Evolutionary conservation across 108 stramenopile genomes (phyloP).

Genomic region (Nitzschia putrida): DNA sequence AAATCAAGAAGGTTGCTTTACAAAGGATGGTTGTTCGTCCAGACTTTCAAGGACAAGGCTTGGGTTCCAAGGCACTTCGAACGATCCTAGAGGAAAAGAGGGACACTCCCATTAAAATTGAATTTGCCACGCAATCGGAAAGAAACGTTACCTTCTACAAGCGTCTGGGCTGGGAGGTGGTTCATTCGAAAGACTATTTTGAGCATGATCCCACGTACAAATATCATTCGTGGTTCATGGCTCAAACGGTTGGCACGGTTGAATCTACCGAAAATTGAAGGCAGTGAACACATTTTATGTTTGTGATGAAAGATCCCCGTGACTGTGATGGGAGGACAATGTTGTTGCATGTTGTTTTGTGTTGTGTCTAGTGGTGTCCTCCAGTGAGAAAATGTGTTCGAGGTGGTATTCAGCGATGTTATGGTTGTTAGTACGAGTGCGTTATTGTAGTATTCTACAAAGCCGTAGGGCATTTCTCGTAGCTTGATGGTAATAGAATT

Average conservation of each 20-base stretch:
- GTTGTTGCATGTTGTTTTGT: not conserved
- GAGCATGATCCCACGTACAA: constrained; percentile 3
- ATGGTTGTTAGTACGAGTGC: too few relatives aligned
- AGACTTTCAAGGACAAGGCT: constrained; percentile 27
- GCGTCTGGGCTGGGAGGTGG: constrained; percentile 17
- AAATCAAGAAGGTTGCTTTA: not conserved
- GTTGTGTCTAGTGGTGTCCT: too few relatives aligned
- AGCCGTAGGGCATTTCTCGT: too few relatives aligned
- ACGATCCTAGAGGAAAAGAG: not conserved
- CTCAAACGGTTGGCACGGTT: not conserved
- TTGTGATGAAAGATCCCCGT: not conserved
- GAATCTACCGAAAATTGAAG: not conserved
- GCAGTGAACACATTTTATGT: not conserved
- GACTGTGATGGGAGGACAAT: not conserved
- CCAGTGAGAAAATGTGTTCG: too few relatives aligned
- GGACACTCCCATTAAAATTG: not conserved
- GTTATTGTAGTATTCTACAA: too few relatives aligned
- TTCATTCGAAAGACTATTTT: not conserved
- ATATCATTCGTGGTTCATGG: constrained; percentile 14
- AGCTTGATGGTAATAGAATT: too few relatives aligned
- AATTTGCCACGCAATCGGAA: constrained; percentile 23
- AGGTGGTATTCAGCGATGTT: too few relatives aligned
- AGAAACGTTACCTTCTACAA: constrained; percentile 32
- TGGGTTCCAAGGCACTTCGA: constrained; percentile 17
- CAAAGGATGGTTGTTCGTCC: constrained; percentile 32